Conservation (phyloP, 23 red algal species). For the Gracilaria domingensis region DNA sequence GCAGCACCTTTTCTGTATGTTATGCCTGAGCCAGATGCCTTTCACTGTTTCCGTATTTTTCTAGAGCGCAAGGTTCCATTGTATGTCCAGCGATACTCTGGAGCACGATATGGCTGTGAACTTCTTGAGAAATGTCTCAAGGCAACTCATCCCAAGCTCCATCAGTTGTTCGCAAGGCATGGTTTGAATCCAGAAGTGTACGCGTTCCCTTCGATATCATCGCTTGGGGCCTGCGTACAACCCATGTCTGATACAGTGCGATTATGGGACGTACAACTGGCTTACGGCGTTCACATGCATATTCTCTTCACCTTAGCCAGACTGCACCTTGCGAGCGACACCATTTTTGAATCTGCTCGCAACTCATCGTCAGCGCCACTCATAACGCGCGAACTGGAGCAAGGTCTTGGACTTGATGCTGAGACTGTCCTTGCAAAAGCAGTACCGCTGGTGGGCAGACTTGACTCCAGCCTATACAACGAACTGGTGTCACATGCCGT, state of each 20-base stretch:
- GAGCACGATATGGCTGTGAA: conserved; percentile 74
- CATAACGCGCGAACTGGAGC: conserved; percentile 71
- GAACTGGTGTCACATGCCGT: conserved; percentile 47
- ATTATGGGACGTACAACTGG: conserved; percentile 91
- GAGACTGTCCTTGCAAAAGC: conserved; percentile 71
- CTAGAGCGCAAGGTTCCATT: conserved; percentile 74
- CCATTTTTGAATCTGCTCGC: conserved; percentile 45
- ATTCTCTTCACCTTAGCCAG: conserved; percentile 86
- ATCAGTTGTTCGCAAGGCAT: conserved; percentile 49
- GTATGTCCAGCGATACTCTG: conserved; percentile 85
- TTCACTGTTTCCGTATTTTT: conserved; percentile 81
- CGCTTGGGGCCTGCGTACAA: conserved; percentile 82
- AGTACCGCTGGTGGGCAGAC: conserved; percentile 36
- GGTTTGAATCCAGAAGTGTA: conserved; percentile 84
- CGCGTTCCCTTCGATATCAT: conserved; percentile 88
- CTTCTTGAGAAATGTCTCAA: conserved; percentile 77
- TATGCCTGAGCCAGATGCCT: conserved; percentile 96
- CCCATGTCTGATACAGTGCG: conserved; percentile 89
- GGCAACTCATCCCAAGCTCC: conserved; percentile 54
- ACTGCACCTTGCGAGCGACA: conserved; percentile 68
- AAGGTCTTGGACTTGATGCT: conserved; percentile 73
- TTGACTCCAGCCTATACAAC: conserved; percentile 43
- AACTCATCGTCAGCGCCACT: conserved; percentile 50
- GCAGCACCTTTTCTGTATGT: conserved; percentile 93
- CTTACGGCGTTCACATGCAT: conserved; percentile 86